Evolutionary conservation across 2,329 filamentous ascomycete genomes (phyloP), one percentile per base, ranked within the genome.

Genomic region (Ceratocystis ficicola): DNA sequence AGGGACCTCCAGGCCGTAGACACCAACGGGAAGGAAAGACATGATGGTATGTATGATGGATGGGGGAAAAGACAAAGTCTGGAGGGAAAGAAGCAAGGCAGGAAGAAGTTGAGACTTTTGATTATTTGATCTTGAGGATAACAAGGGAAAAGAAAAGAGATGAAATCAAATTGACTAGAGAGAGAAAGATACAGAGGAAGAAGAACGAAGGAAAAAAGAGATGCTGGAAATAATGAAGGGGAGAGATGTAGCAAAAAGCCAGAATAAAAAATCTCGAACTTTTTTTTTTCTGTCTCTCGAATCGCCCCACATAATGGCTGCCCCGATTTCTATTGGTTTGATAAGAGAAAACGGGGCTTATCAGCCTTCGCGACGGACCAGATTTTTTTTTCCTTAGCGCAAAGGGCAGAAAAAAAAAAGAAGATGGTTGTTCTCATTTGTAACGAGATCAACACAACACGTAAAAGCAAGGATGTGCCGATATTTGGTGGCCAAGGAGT

Each of bases 1-100:
- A 72, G 91, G 91, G 77, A 97, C 89, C 81, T 90, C 86, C 71
- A 96, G 87, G 78, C 92, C 91, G 76, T 94, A 99, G 75, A 97
- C 82, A 75, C 89, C 89, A 76, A 94, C 88, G 70, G 83, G 81
- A 73, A 82, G 73, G 70, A 80, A 75, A 76, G 82, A 78, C 83
- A 86, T 86, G 36, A 44, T 63, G 44, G 20, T 55, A 30, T 52
- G 7, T 25, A 28, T 65, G 64, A 48, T 44, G 55, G 41, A 57
- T 32, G 28, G 57, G 60, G 60, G 10, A 8, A n/a, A 44, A 30
- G 30, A 64, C 30, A 68, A 69, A 64, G 64, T 68, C 66, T 69
- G 65, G 61, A 66, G 36, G 62, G 65, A 66, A 28, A 44, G 46
- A 44, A 55, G 48, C 55, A 63, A 63, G 62, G 44, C 22, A 50